Conservation (phyloP, 768 basidiomycete species). For the Tylopilus subfusipes region DNA sequence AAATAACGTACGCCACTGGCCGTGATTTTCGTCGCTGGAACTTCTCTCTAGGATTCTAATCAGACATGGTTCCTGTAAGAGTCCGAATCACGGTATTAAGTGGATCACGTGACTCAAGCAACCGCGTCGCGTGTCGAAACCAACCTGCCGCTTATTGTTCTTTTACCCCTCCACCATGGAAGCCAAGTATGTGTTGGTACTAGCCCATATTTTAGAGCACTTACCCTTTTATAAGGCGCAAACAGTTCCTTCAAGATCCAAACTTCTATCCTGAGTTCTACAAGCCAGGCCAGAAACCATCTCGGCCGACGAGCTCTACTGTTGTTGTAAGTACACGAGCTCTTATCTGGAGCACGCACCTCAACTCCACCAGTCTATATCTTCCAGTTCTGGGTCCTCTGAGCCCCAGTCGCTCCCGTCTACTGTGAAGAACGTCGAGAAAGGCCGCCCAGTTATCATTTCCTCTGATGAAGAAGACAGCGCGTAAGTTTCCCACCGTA, state of each 20-base stretch:
- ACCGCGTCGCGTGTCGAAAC: slow-evolving; percentile 23
- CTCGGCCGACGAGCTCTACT: slow-evolving; percentile 4
- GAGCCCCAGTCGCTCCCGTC: slow-evolving; percentile 20
- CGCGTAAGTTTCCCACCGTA: slow-evolving; percentile 3
- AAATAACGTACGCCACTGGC: too few relatives aligned
- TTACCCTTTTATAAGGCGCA: slow-evolving; percentile 19
- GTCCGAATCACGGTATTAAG: not conserved
- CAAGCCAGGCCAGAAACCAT: slow-evolving; percentile 19
- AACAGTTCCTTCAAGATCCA: slow-evolving; percentile 26
- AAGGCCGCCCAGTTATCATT: slow-evolving; percentile 21
- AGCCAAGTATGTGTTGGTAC: slow-evolving; percentile 17
- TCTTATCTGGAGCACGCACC: not conserved
- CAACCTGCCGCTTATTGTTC: not conserved
- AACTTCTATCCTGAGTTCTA: slow-evolving; percentile 30
- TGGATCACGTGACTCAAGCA: slow-evolving; percentile 16
- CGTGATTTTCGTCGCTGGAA: too few relatives aligned
- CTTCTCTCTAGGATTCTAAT: too few relatives aligned
- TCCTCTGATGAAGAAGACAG: slow-evolving; percentile 32
- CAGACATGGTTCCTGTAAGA: too few relatives aligned
- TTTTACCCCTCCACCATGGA: slow-evolving; percentile 20
- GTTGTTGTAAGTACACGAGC: slow-evolving; percentile 20
- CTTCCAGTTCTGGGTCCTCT: slow-evolving; percentile 22
- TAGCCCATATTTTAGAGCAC: fast-evolving
- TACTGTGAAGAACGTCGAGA: slow-evolving; percentile 2
- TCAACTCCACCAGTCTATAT: slow-evolving; percentile 19